Evolutionary conservation across 164 flowering plant species (phyloP).

Genomic region (Echeveria elegans): DNA sequence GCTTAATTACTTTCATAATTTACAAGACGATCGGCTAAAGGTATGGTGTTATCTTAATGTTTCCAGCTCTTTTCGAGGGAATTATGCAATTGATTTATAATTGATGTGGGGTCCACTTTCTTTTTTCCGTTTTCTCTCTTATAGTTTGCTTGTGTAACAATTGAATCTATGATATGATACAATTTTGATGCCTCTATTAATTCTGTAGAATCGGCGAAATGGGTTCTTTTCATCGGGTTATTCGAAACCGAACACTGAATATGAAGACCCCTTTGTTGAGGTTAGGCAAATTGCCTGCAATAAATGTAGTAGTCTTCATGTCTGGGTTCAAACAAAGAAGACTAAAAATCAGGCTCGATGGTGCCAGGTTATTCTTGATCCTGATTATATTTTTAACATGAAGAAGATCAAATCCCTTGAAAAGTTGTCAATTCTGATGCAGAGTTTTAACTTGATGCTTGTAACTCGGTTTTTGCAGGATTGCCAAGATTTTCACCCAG

Average conservation of each 20-base stretch:
- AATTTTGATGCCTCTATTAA: neutral
- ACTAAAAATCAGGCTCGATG: slow-evolving; percentile 84
- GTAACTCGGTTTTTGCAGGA: slow-evolving; percentile 46
- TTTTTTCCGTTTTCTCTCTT: neutral
- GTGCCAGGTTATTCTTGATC: slow-evolving; percentile 67
- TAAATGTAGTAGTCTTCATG: slow-evolving; percentile 69
- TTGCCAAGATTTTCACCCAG: slow-evolving; percentile 86
- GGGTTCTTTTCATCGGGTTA: slow-evolving; percentile 52
- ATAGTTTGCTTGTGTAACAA: no score
- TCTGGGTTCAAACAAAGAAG: slow-evolving; percentile 62
- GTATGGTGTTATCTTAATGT: slow-evolving; percentile 21
- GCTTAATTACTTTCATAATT: slow-evolving; percentile 58
- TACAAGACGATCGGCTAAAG: slow-evolving; percentile 57
- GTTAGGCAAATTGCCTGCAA: slow-evolving; percentile 84
- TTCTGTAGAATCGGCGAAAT: slow-evolving; percentile 47
- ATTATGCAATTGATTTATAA: no score
- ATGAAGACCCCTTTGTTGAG: slow-evolving; percentile 49
- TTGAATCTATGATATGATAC: neutral
- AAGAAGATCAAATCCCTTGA: neutral
- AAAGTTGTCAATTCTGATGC: neutral
- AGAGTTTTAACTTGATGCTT: slow-evolving; percentile 11
- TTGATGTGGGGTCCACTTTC: neutral
- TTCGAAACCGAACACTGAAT: slow-evolving; percentile 37
- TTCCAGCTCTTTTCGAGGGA: neutral
- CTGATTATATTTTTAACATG: neutral